These are phyloP conservation scores for Podaxis sp. DNA, from an alignment of 768 basidiomycete genomes.

Conservation along the genomic window DNA sequence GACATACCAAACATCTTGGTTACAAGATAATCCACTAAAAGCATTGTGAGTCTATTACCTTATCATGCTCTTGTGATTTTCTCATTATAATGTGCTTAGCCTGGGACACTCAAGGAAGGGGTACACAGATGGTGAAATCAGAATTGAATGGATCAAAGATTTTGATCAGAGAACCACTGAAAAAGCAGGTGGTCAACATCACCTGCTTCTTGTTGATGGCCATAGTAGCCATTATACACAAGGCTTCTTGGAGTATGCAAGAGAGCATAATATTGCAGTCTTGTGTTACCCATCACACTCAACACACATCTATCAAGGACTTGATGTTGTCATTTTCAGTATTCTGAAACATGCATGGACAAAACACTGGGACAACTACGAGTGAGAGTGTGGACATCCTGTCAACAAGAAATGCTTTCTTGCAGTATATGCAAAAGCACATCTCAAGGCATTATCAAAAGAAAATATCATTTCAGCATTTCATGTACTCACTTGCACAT, in stretches of 20 bases:
- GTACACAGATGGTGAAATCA: slow-evolving; percentile 38
- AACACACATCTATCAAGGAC: slow-evolving; percentile 39
- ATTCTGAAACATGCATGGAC: background rate
- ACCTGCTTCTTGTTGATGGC: too few species aligned
- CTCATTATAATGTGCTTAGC: slow-evolving; percentile 11
- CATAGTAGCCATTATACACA: too few species aligned
- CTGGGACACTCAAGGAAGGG: slow-evolving; percentile 28
- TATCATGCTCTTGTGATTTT: too few species aligned
- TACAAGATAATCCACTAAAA: too few species aligned
- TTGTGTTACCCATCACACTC: slow-evolving; percentile 43
- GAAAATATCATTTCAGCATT: slow-evolving; percentile 30
- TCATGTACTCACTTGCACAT: background rate
- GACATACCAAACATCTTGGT: slow-evolving; percentile 20
- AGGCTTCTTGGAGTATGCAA: too few species aligned
- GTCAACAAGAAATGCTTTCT: too few species aligned
- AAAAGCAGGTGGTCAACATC: too few species aligned
- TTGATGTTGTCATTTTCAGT: slow-evolving; percentile 30
- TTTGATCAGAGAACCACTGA: slow-evolving; percentile 24
- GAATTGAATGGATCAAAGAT: slow-evolving; percentile 33
- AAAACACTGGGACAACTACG: too few species aligned
- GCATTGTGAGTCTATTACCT: too few species aligned
- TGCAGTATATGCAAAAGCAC: too few species aligned
- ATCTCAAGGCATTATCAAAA: background rate
- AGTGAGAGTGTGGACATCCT: too few species aligned
- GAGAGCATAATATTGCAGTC: slow-evolving; percentile 29